Conservation (phyloP, 306 rosid genomes). For the Styphnolobium japonicum region DNA sequence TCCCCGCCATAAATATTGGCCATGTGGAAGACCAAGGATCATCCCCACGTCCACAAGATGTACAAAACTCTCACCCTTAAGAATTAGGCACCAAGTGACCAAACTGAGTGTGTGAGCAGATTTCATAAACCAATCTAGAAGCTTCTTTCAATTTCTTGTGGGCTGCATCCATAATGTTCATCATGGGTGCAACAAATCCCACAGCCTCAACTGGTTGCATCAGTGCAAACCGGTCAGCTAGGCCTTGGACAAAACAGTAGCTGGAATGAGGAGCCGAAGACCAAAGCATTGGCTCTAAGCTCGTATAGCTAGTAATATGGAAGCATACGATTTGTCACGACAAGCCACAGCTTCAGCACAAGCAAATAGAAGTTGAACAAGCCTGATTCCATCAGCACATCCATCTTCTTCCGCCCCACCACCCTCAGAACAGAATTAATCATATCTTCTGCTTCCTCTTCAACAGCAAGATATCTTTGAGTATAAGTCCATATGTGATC, state of each 20-base stretch:
- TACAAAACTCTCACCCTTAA: conserved; percentile 82
- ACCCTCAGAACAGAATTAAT: conserved; percentile 32
- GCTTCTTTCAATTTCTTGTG: conserved; percentile 70
- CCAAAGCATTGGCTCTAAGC: conserved; percentile 64
- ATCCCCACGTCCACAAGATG: conserved; percentile 85
- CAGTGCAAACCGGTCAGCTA: conserved; percentile 53
- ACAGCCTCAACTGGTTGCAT: conserved; percentile 54
- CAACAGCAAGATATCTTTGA: conserved; percentile 41
- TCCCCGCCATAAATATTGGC: conserved; percentile 75
- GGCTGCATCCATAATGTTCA: conserved; percentile 52
- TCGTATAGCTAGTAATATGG: conserved; percentile 56
- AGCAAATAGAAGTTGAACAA: conserved; percentile 53
- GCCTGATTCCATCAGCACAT: conserved; percentile 49
- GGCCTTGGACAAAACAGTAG: conserved; percentile 79
- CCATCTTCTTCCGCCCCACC: conserved; percentile 37
- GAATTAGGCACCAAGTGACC: conserved; percentile 80
- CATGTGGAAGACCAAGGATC: conserved; percentile 66
- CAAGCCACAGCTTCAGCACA: conserved; percentile 84
- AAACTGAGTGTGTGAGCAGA: conserved; percentile 75
- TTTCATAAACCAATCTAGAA: conserved; percentile 60
- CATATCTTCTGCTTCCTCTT: conserved; percentile 35
- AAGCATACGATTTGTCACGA: conserved; percentile 39
- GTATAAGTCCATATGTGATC: conserved; percentile 44
- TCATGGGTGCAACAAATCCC: conserved; percentile 28
- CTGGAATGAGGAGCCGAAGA: conserved; percentile 79